Evolutionary conservation across 331 rosid genomes (phyloP).

Genomic region (Phaseolus coccineus): DNA sequence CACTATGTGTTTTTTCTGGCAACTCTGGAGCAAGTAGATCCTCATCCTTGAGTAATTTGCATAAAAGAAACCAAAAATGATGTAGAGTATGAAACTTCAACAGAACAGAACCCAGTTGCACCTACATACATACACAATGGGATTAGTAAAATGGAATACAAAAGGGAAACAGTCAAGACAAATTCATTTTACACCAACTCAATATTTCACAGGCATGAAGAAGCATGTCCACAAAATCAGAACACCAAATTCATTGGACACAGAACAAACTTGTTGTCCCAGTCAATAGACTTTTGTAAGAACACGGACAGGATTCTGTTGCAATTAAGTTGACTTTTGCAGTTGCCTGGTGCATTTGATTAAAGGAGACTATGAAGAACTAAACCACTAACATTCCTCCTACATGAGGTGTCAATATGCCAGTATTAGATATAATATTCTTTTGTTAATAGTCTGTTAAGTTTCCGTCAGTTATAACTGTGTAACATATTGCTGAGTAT

Average conservation of each 20-base stretch:
- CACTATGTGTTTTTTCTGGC: constrained; percentile 49
- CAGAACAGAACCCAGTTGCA: constrained; percentile 72
- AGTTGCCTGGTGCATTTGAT: constrained; percentile 20
- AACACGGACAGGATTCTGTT: neutral
- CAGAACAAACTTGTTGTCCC: constrained; percentile 11
- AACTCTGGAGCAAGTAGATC: constrained; percentile 51
- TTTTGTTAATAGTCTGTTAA: too few species aligned
- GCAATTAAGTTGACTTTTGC: constrained; percentile 5
- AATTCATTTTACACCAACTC: constrained; percentile 32
- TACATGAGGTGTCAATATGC: neutral
- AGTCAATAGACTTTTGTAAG: neutral
- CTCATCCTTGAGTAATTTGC: constrained; percentile 75
- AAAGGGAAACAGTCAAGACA: constrained; percentile 11
- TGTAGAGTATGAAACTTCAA: constrained; percentile 77
- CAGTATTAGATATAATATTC: too few species aligned
- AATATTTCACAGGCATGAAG: neutral
- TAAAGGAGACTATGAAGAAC: constrained; percentile 3
- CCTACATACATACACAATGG: constrained; percentile 60
- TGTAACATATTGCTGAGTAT: too few species aligned
- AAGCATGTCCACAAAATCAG: constrained; percentile 38
- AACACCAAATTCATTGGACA: constrained; percentile 32
- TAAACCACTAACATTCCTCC: neutral
- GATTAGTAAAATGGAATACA: constrained; percentile 42
- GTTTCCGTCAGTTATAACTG: too few species aligned
- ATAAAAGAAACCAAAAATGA: constrained; percentile 90